A percentile compares a stretch with the other conserved stretches of the same genome.
Evolutionary conservation across 2,329 filamentous ascomycete species (phyloP).

Genomic region (Fusarium acutatum): DNA sequence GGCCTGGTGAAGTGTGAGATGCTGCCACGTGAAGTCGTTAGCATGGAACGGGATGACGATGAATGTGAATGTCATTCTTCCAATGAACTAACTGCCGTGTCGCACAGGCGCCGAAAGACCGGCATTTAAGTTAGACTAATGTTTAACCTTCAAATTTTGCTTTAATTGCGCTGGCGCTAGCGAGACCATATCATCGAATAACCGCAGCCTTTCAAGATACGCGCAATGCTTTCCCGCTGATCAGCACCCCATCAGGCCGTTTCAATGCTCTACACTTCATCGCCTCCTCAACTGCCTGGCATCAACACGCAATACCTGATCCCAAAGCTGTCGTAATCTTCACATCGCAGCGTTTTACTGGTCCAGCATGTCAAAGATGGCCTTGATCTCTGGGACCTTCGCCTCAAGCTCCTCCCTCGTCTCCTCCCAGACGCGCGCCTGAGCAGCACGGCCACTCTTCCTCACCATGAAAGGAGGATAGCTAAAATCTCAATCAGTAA

Average conservation of each 20-base stretch:
- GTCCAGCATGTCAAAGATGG: conserved; percentile 34
- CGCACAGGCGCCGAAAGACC: neutral
- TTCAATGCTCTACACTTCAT: neutral
- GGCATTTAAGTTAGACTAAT: neutral
- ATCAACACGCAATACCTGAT: rapidly evolving
- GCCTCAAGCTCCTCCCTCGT: conserved; percentile 34
- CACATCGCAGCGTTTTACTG: neutral
- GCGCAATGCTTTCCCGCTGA: neutral
- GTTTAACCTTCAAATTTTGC: neutral
- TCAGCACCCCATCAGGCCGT: too few species aligned
- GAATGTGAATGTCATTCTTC: neutral
- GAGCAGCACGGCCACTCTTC: conserved; percentile 31
- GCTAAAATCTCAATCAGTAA: conserved; percentile 24
- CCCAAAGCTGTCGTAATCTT: neutral
- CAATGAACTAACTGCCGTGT: neutral
- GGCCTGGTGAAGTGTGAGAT: too few species aligned
- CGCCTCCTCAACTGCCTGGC: neutral
- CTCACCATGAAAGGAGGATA: conserved; percentile 50
- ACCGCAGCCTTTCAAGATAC: neutral
- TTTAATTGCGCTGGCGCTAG: neutral
- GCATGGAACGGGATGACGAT: neutral
- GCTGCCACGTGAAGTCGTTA: neutral
- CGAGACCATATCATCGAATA: neutral
- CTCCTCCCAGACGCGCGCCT: conserved; percentile 39
- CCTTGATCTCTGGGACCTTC: conserved; percentile 38